phyloP scores from a whole-genome alignment of 2,329 filamentous ascomycete genomes.

The Myriosclerotinia scirpicola region DNA sequence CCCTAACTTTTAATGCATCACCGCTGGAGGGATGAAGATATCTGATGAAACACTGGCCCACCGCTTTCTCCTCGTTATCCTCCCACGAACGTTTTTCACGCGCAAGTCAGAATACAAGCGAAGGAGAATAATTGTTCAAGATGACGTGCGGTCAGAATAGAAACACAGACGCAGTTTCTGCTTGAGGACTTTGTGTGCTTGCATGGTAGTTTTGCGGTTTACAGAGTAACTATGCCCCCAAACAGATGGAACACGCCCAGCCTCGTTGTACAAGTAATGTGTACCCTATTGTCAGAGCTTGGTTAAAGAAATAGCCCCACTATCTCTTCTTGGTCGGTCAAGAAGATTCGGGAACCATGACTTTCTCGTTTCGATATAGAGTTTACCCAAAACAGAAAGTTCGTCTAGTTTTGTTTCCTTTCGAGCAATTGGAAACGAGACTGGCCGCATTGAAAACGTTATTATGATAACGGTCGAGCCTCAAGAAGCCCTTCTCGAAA shows the following conservation, averaged over 20 bases:
- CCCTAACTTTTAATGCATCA: background rate
- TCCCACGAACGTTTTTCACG: background rate
- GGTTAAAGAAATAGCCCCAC: background rate
- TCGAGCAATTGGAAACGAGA: slow-evolving; percentile 7
- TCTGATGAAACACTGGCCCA: background rate
- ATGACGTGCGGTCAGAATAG: background rate
- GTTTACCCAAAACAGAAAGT: slow-evolving; percentile 8
- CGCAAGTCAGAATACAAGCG: background rate
- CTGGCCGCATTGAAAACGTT: slow-evolving; percentile 14
- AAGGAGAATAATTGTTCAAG: background rate
- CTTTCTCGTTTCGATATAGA: slow-evolving; percentile 3
- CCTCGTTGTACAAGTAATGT: slow-evolving; percentile 2
- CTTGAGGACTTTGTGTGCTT: background rate
- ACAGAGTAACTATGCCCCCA: slow-evolving; percentile 1
- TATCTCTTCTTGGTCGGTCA: background rate
- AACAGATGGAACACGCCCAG: slow-evolving; percentile 12
- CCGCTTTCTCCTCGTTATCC: background rate
- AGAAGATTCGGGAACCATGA: slow-evolving; percentile 1
- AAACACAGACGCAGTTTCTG: background rate
- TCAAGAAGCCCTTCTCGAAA: slow-evolving; percentile 17
- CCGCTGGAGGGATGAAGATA: background rate
- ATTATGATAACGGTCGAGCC: slow-evolving; percentile 13
- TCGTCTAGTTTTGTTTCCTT: slow-evolving; percentile 10
- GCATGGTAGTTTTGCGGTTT: background rate
- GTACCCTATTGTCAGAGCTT: slow-evolving; percentile 1